Conservation (phyloP, 2,329 filamentous ascomycete genomes). For the Stylonectria norvegica region DNA sequence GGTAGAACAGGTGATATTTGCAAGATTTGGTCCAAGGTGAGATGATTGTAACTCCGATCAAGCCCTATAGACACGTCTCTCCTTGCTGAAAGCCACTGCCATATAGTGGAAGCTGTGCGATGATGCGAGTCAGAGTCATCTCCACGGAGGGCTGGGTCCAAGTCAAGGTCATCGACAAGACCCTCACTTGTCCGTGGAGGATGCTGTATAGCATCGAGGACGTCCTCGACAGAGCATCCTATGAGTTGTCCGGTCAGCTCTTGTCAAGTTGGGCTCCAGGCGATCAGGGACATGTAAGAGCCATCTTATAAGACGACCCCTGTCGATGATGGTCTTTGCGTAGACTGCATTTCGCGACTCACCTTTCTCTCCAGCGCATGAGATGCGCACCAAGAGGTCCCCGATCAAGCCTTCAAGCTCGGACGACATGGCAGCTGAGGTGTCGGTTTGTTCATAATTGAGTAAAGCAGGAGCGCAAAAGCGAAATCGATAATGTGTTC, state of each 20-base stretch:
- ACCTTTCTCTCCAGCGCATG: conserved; percentile 39
- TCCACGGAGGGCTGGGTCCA: conserved; percentile 8
- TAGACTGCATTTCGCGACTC: too few relatives aligned
- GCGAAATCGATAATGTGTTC: conserved; percentile 15
- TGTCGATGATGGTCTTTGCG: too few relatives aligned
- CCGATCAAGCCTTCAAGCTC: conserved; percentile 39
- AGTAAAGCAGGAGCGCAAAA: conserved; percentile 16
- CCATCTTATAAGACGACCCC: neutral
- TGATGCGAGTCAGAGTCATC: conserved; percentile 18
- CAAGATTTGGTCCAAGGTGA: conserved; percentile 38
- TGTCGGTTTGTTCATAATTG: conserved; percentile 27
- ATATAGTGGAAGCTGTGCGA: conserved; percentile 32
- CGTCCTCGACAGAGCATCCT: conserved; percentile 33
- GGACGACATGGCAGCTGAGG: conserved; percentile 30
- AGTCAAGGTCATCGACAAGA: conserved; percentile 3
- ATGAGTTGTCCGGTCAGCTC: too few relatives aligned
- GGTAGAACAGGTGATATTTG: conserved; percentile 13
- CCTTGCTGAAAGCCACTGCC: conserved; percentile 35
- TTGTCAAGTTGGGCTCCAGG: too few relatives aligned
- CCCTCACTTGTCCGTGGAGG: conserved; percentile 17
- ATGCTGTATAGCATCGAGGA: conserved; percentile 32
- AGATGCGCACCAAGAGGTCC: conserved; percentile 34
- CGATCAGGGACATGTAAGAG: too few relatives aligned
- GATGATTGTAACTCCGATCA: conserved; percentile 30
- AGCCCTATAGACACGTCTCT: conserved; percentile 36